Percentiles rank a stretch among this genome's conserved stretches.
These are phyloP conservation scores for Alternaria tenuissima DNA, from an alignment of 2,329 filamentous ascomycete genomes.

Conservation along the genomic window DNA sequence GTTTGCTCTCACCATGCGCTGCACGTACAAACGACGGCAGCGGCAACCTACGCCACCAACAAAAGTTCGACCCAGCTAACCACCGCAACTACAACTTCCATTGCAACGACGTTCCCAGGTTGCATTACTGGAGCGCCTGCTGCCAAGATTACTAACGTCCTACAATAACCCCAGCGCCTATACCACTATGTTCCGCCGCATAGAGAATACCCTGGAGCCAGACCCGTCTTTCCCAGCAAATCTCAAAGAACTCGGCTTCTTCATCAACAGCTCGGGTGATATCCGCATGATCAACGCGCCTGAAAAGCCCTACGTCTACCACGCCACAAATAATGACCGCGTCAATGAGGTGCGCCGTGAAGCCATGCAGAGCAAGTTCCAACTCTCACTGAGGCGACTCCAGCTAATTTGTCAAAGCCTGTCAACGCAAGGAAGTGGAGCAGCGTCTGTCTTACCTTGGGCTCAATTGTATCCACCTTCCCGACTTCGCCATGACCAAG, in stretches of 20 bases:
- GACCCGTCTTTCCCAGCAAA: constrained; percentile 71
- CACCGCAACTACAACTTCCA: constrained; percentile 1
- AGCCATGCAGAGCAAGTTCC: constrained; percentile 70
- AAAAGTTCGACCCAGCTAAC: constrained; percentile 3
- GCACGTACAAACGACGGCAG: constrained; percentile 20
- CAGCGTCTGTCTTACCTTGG: constrained; percentile 69
- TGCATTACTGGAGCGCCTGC: background rate
- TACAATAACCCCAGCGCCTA: background rate
- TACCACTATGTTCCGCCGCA: constrained; percentile 77
- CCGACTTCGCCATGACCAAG: constrained; percentile 58
- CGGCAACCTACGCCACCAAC: constrained; percentile 5
- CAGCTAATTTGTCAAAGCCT: constrained; percentile 58
- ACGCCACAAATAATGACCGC: constrained; percentile 75
- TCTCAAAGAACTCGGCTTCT: constrained; percentile 79
- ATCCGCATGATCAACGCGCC: constrained; percentile 74
- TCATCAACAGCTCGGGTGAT: constrained; percentile 77
- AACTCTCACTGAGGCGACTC: background rate
- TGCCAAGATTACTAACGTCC: background rate
- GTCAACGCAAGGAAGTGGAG: constrained; percentile 67
- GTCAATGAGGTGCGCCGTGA: constrained; percentile 76
- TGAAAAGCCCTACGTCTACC: constrained; percentile 76
- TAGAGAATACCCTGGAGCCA: constrained; percentile 70
- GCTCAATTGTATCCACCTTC: constrained; percentile 68
- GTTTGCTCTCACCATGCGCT: constrained; percentile 26
- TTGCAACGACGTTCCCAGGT: background rate